These are phyloP conservation scores for Lolium rigidum DNA, from an alignment of 176 grass and related monocot genomes.

Conservation along the genomic window DNA sequence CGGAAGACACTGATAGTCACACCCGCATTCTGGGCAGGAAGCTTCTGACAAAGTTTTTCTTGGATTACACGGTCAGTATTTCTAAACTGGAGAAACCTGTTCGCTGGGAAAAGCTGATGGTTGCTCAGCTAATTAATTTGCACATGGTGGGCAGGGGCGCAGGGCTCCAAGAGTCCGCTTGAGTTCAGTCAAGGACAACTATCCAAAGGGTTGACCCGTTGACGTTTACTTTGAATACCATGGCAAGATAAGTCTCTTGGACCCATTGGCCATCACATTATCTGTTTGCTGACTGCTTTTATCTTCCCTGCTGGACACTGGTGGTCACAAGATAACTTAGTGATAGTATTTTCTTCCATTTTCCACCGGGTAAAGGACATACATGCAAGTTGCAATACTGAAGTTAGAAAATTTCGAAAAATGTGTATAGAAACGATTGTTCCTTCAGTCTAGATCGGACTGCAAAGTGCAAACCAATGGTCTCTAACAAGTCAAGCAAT, in stretches of 20 bases:
- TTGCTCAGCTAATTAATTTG: not conserved
- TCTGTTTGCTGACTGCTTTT: not conserved
- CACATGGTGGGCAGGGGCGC: not conserved
- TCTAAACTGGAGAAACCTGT: not conserved
- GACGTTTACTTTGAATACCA: conserved; percentile 9
- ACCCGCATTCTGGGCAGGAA: not conserved
- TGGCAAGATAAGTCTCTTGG: not conserved
- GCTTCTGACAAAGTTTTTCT: not conserved
- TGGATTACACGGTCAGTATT: not conserved
- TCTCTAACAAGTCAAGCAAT: not conserved
- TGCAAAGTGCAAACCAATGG: not conserved
- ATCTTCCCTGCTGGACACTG: not conserved
- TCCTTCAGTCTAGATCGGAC: not conserved
- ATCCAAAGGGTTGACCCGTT: not conserved
- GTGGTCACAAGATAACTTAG: not conserved
- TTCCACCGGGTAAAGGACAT: not conserved
- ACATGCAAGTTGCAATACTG: not conserved
- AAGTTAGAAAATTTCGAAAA: no score
- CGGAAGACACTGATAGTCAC: no score
- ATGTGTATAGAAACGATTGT: not conserved
- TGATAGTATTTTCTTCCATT: not conserved
- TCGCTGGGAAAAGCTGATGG: not conserved
- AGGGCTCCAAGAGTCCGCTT: not conserved
- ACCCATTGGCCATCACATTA: not conserved
- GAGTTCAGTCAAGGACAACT: not conserved